Evolutionary conservation across 331 rosid species (phyloP), one percentile per base, ranked within the genome.

Genomic region (Acacia pycnantha): DNA sequence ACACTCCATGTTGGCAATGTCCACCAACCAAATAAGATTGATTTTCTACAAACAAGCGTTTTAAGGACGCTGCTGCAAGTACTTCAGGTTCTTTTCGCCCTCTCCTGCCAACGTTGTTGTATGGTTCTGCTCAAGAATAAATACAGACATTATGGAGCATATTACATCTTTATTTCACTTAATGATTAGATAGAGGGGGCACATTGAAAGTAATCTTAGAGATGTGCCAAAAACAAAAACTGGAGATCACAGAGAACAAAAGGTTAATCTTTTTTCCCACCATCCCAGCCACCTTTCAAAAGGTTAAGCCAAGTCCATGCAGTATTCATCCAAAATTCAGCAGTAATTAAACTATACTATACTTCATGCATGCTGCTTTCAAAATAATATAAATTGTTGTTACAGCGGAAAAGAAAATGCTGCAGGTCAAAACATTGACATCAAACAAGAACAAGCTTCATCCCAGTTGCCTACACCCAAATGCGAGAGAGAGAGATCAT

Each of bases 31-130:
- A 82, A 82, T 91, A 91, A 84, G 99, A 92, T 79, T 94, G 97
- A 79, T 96, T 96, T 85, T 96, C 97, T 33, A 96, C 98, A 89
- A 93, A 96, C 85, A 91, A 88, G 31, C 99, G 98, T 86, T 96
- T 96, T 70, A 83, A 82, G 41, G 99, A 92, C 68, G 99, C 97
- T 79, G 99, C 99, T 74, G 99, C 94, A 81, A 96, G 92, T 64
- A 92, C 99, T 86, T 96, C 98, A 61, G 99, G 99, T 85, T 91
- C 99, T 83, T 96, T 96, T 46, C 98, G 88, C 51, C 99, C 99
- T 82, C 99, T 90, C 91, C 99, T 79, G 82, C 98, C 95, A 78
- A 91, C 86, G 87, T 89, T 90, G 86, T 92, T 90, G 84, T 96
- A 96, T 65, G 99, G 98, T 53, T 96, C 99, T 96, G 93, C 84